These are phyloP conservation scores for Hypoxylon rickii DNA, from an alignment of 495 filamentous ascomycete genomes.

Conservation along the genomic window DNA sequence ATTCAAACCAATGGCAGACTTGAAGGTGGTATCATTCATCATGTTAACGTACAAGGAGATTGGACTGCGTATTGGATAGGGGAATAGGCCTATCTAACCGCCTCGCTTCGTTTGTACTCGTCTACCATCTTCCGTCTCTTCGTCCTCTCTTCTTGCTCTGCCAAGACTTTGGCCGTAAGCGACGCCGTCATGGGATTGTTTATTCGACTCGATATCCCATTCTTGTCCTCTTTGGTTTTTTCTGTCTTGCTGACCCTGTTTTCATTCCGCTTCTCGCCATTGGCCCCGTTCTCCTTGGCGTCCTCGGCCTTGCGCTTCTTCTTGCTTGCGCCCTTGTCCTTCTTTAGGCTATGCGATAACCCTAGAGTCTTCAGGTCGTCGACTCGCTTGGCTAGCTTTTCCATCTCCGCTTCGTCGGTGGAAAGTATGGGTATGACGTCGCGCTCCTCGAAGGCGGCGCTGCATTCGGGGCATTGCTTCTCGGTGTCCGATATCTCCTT, in stretches of 20 bases:
- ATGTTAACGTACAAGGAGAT: too few species aligned
- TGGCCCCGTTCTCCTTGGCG: constrained; percentile 36
- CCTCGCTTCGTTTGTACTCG: constrained; percentile 12
- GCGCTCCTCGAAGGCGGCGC: constrained; percentile 70
- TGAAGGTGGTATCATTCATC: constrained; percentile 1
- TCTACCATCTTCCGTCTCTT: constrained; percentile 72
- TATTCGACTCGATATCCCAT: constrained; percentile 56
- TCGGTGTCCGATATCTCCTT: constrained; percentile 65
- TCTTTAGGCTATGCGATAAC: constrained; percentile 88
- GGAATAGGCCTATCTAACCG: constrained; percentile 10
- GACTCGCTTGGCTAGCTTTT: constrained; percentile 65
- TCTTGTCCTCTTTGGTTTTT: constrained; percentile 37
- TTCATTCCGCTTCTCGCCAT: constrained; percentile 24
- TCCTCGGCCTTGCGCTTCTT: constrained; percentile 57
- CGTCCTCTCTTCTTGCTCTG: constrained; percentile 80
- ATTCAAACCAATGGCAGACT: not conserved
- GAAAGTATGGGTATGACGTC: constrained; percentile 86
- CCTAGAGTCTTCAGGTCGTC: constrained; percentile 68
- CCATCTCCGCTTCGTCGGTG: constrained; percentile 68
- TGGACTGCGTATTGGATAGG: too few species aligned
- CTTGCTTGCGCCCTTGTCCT: constrained; percentile 77
- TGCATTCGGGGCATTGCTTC: constrained; percentile 66
- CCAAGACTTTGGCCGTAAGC: constrained; percentile 80
- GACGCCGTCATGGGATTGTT: constrained; percentile 85
- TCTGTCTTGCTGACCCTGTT: constrained; percentile 22